A percentile compares a stretch with the other conserved stretches of the same genome.
Conservation (phyloP, 2,329 filamentous ascomycete genomes). For the Fusarium luffae region DNA sequence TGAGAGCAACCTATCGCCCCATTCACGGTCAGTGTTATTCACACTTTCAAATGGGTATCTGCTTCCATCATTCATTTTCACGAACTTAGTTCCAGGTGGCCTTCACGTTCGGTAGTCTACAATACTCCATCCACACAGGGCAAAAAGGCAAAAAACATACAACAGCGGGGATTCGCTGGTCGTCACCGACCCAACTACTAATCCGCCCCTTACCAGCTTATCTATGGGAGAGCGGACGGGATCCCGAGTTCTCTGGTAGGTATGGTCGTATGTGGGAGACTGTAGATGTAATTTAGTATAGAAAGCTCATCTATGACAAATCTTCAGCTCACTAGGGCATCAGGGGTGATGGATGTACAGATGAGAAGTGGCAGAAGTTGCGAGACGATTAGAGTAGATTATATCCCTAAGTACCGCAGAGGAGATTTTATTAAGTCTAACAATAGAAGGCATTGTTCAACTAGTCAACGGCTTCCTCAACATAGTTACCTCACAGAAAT, state of each 20-base stretch:
- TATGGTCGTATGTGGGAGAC: neutral
- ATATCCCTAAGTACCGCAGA: neutral
- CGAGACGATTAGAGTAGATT: neutral
- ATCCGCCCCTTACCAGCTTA: conserved; percentile 4
- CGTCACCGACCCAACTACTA: conserved; percentile 5
- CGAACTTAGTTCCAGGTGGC: neutral
- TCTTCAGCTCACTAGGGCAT: neutral
- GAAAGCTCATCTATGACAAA: neutral
- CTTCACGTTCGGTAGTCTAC: neutral
- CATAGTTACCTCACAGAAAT: neutral
- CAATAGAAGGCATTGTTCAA: neutral
- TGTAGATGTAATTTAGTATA: neutral
- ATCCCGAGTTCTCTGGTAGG: conserved; percentile 5
- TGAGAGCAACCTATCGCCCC: neutral
- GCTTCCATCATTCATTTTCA: neutral
- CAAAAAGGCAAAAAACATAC: neutral
- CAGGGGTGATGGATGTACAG: neutral
- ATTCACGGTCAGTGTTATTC: neutral
- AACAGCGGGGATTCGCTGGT: conserved; percentile 7
- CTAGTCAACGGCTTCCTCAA: neutral
- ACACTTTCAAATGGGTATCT: neutral
- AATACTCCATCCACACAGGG: neutral
- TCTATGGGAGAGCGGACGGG: conserved; percentile 4
- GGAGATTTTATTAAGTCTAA: neutral
- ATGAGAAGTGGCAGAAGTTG: neutral